phyloP scores from a whole-genome alignment of 306 rosid species.

The Prinsepia uniflora region DNA sequence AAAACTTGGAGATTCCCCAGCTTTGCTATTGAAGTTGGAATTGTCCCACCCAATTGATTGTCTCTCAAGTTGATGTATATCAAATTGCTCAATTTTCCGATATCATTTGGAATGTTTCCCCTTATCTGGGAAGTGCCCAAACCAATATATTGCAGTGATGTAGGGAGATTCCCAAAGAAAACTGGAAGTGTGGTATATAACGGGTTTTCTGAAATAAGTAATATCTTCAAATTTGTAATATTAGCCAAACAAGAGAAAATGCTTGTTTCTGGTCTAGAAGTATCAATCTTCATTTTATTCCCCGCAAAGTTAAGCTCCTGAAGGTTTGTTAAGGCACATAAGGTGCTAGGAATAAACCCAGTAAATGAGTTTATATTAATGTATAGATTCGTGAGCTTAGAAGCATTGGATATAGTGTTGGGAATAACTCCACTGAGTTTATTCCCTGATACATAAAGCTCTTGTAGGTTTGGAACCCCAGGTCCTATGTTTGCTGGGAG shows the following conservation, averaged over 20 bases:
- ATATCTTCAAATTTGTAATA: background rate
- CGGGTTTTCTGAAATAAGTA: background rate
- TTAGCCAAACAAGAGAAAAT: background rate
- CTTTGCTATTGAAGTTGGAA: background rate
- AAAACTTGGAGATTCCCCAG: background rate
- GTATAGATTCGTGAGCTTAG: background rate
- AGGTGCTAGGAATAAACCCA: conserved; percentile 3
- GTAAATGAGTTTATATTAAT: background rate
- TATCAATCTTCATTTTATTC: background rate
- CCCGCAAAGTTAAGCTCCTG: background rate
- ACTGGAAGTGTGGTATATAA: background rate
- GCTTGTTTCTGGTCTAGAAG: background rate
- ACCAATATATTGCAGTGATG: background rate
- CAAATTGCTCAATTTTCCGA: conserved; percentile 4
- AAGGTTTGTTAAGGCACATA: background rate
- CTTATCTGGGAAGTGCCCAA: background rate
- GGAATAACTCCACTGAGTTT: background rate
- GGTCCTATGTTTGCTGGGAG: conserved; percentile 10
- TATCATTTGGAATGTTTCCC: background rate
- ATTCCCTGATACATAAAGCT: background rate
- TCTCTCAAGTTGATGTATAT: background rate
- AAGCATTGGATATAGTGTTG: background rate
- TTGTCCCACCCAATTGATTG: conserved; percentile 1
- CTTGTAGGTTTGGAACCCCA: conserved; percentile 20
- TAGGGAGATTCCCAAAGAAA: background rate